These are phyloP conservation scores for Gloeostereum incarnatum DNA, from an alignment of 768 basidiomycete genomes.

Conservation along the genomic window DNA sequence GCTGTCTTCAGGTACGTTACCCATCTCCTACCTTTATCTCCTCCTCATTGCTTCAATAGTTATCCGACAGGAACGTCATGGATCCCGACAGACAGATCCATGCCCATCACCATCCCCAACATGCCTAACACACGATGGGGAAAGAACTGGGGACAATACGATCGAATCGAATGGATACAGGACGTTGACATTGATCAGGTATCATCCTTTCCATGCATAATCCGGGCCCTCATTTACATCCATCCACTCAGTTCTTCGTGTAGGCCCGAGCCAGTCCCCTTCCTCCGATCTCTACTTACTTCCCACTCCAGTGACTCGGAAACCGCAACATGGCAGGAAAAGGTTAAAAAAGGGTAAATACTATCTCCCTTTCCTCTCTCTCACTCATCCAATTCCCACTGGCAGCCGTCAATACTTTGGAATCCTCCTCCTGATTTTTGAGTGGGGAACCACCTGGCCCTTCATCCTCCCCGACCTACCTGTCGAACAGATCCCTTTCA, in stretches of 20 bases:
- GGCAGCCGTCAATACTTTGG: slow-evolving; percentile 13
- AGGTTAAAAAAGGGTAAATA: slow-evolving; percentile 10
- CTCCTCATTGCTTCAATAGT: not conserved
- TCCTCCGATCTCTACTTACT: not conserved
- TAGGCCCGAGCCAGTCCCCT: not conserved
- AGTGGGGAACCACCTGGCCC: slow-evolving; percentile 20
- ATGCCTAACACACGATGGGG: slow-evolving; percentile 15
- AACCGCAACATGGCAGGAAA: slow-evolving; percentile 10
- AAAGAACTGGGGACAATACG: slow-evolving; percentile 16
- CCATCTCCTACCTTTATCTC: not conserved
- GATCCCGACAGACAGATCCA: slow-evolving; percentile 12
- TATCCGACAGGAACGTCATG: slow-evolving; percentile 14
- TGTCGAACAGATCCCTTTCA: slow-evolving; percentile 13
- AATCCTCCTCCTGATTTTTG: slow-evolving; percentile 14
- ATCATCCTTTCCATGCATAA: not conserved
- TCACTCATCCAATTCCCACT: not conserved
- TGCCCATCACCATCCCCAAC: slow-evolving; percentile 13
- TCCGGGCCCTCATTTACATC: not conserved
- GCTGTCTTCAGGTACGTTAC: slow-evolving; percentile 10
- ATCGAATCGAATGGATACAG: slow-evolving; percentile 14
- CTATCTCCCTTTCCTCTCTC: not conserved
- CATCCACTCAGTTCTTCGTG: slow-evolving; percentile 10
- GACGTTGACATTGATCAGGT: slow-evolving; percentile 11
- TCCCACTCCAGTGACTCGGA: slow-evolving; percentile 3
- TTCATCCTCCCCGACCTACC: slow-evolving; percentile 15